A percentile compares a stretch with the other conserved stretches of the same genome.
Conservation (phyloP, 768 basidiomycete species). For the Kondoa subrosea region DNA sequence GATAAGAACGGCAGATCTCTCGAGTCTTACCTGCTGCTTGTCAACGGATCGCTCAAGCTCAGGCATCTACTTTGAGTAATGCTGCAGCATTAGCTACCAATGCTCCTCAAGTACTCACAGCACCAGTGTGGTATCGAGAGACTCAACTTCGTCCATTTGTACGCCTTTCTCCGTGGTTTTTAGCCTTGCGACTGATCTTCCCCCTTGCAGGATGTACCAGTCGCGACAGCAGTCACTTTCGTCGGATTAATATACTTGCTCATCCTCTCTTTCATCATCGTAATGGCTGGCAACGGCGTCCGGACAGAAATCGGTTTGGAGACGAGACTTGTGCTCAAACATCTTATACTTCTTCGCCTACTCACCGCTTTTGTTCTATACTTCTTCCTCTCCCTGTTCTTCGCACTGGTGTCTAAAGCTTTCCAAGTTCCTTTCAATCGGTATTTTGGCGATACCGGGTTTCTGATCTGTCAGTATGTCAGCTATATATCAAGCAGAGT, state of each 20-base stretch:
- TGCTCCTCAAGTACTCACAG: neutral
- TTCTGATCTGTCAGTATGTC: neutral
- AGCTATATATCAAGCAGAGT: neutral
- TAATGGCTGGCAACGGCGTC: neutral
- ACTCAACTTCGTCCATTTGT: neutral
- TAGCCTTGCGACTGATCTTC: no score
- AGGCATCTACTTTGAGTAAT: neutral
- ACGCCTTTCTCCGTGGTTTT: no score
- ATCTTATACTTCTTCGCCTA: neutral
- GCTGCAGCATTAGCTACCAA: neutral
- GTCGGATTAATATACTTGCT: conserved; percentile 2
- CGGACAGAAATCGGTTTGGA: neutral
- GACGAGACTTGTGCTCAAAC: neutral
- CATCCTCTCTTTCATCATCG: conserved; percentile 1
- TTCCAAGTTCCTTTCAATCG: conserved; percentile 7
- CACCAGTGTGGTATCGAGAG: neutral
- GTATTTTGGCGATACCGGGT: conserved; percentile 1
- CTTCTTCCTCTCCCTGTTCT: conserved; percentile 2
- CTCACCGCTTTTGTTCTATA: neutral
- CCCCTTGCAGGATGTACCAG: neutral
- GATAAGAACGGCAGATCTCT: neutral
- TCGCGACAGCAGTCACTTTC: conserved; percentile 1
- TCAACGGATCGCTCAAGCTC: neutral
- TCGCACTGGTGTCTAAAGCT: neutral
- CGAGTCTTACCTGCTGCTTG: neutral